Conservation (phyloP, 169 alveolate genomes). For the Miamiensis avidus region DNA sequence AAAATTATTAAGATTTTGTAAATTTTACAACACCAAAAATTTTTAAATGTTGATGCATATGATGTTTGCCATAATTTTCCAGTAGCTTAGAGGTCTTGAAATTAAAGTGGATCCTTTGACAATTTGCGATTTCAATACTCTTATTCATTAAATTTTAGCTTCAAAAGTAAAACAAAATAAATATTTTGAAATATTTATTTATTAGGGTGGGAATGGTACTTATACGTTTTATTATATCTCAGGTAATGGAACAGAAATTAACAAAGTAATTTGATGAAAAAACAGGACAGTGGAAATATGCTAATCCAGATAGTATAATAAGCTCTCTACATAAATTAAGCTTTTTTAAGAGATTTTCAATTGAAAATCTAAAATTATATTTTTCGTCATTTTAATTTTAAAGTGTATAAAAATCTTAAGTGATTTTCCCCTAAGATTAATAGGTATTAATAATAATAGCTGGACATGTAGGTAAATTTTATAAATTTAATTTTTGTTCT, state of each 20-base stretch:
- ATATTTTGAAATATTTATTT: constrained; percentile 1
- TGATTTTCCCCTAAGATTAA: background rate
- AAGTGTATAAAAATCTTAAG: background rate
- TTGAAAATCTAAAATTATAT: background rate
- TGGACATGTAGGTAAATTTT: background rate
- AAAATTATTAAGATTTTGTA: constrained; percentile 1
- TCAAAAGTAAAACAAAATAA: background rate
- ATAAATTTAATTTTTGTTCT: too few species aligned
- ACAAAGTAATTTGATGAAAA: background rate
- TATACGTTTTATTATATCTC: background rate
- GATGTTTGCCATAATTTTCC: constrained; percentile 2
- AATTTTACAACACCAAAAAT: constrained; percentile 11
- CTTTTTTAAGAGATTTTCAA: constrained; percentile 20
- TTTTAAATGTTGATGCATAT: constrained; percentile 7
- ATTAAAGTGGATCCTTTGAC: background rate
- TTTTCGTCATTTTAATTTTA: background rate
- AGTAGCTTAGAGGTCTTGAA: constrained; percentile 5
- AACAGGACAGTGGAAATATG: background rate
- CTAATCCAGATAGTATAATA: background rate
- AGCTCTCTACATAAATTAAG: background rate
- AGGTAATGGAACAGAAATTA: background rate
- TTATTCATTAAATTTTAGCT: background rate
- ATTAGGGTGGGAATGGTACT: background rate
- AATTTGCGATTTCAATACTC: constrained; percentile 3
- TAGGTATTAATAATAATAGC: background rate